Percentiles rank a stretch among this genome's conserved stretches.
Evolutionary conservation across 306 rosid species (phyloP).

Genomic region (Quercus aquifolioides): DNA sequence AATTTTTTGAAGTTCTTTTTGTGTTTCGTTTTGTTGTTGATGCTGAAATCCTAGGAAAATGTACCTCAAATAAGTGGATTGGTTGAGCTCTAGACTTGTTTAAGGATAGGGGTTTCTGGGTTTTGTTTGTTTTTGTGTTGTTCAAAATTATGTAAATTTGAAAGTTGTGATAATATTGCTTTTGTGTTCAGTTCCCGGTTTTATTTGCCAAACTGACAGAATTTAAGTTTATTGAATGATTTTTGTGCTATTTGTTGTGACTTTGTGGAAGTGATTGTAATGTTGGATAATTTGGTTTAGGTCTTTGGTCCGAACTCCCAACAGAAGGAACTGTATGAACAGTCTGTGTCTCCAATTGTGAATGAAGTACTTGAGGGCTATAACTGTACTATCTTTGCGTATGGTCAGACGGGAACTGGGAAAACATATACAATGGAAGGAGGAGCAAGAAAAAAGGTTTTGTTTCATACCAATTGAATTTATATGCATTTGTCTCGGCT

Average conservation of each 20-base stretch:
- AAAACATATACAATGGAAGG: slow-evolving; percentile 99
- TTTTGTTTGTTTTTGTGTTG: slow-evolving; percentile 8
- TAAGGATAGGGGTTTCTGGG: neutral
- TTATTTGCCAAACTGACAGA: neutral
- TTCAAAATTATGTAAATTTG: neutral
- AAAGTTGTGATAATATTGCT: slow-evolving; percentile 8
- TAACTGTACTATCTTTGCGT: slow-evolving; percentile 95
- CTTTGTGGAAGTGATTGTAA: slow-evolving; percentile 13
- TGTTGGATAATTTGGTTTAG: slow-evolving; percentile 42
- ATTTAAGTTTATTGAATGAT: neutral
- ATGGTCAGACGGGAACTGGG: slow-evolving; percentile 99
- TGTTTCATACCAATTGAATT: neutral
- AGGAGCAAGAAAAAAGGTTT: slow-evolving; percentile 95
- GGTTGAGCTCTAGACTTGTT: neutral
- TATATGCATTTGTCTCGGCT: neutral
- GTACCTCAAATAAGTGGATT: neutral
- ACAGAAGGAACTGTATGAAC: slow-evolving; percentile 91
- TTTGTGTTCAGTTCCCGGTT: slow-evolving; percentile 4
- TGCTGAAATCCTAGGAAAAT: neutral
- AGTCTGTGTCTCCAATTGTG: slow-evolving; percentile 92
- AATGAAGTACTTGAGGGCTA: slow-evolving; percentile 98
- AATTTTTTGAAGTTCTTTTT: neutral
- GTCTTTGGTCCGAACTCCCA: slow-evolving; percentile 93
- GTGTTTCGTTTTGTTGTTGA: neutral
- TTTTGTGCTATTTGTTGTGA: neutral